Conservation (phyloP, 805 yeast species). For the Monosporozyma siamensis region DNA sequence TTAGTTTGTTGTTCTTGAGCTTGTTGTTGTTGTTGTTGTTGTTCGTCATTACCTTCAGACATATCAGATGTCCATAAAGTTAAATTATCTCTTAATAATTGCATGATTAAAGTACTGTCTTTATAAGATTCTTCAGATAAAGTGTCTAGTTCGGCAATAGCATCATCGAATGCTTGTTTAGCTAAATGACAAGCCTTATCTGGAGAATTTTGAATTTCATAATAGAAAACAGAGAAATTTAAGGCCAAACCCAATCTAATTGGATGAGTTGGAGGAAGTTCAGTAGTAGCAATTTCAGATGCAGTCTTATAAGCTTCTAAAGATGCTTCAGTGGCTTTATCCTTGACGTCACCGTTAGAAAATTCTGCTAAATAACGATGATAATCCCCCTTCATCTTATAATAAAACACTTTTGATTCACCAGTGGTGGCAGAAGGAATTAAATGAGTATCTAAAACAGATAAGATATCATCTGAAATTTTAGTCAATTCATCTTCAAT, state of each 20-base stretch:
- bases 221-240: constrained; percentile 93
- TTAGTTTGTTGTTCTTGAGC: constrained; percentile 2
- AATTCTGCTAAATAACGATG: constrained; percentile 97
- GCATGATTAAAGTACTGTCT: constrained; percentile 96
- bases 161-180: constrained; percentile 96
- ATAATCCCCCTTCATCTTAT: constrained; percentile 98
- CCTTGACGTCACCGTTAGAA: constrained; percentile 79
- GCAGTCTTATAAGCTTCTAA: constrained; percentile 90
- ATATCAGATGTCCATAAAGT: constrained; percentile 93
- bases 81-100: constrained; percentile 91
- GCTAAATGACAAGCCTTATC: constrained; percentile 97
- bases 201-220: constrained; percentile 93
- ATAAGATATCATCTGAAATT: constrained; percentile 85
- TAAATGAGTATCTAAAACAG: constrained; percentile 76
- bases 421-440: constrained; percentile 90
- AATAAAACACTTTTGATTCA: constrained; percentile 93
- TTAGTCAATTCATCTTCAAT: constrained; percentile 83
- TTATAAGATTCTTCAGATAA: constrained; percentile 94
- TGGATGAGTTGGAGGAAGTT: constrained; percentile 95
- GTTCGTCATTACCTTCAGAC: constrained; percentile 65
- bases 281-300: constrained; percentile 88
- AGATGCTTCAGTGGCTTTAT: constrained; percentile 83
- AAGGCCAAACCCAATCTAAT: constrained; percentile 93
- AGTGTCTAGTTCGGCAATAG: constrained; percentile 94
- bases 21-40: constrained; percentile 26